These are phyloP conservation scores for Leccinum boreale DNA, from an alignment of 768 basidiomycete species.

Conservation along the genomic window DNA sequence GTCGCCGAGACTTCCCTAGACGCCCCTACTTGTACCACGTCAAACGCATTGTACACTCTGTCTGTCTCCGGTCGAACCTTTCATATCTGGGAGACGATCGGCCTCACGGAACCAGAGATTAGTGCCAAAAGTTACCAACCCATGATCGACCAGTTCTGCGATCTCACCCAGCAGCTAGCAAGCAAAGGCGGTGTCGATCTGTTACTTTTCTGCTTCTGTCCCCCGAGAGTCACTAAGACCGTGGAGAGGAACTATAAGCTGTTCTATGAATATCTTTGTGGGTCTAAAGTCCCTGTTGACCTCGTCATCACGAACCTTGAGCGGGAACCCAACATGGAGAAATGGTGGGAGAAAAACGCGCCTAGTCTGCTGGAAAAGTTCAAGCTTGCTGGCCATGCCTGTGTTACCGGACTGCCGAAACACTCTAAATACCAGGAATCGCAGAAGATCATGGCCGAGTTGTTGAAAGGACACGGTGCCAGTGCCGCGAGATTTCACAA, in stretches of 20 bases:
- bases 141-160: background rate
- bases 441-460: slow-evolving; percentile 6
- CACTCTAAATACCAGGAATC: slow-evolving; percentile 27
- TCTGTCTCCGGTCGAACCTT: background rate
- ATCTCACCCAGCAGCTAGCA: background rate
- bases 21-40: background rate
- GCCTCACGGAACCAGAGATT: background rate
- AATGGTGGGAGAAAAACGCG: background rate
- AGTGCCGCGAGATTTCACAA: slow-evolving; percentile 17
- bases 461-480: slow-evolving; percentile 13
- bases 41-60: background rate
- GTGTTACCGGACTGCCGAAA: slow-evolving; percentile 32
- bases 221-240: background rate
- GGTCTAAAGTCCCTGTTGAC: background rate
- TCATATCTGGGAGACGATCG: background rate
- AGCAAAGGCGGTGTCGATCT: background rate
- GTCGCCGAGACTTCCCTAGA: background rate
- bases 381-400: slow-evolving; percentile 28
- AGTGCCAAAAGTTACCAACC: background rate
- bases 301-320: background rate
- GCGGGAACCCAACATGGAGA: background rate
- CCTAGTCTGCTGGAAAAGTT: background rate
- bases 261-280: background rate
- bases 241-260: background rate
- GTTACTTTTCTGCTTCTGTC: background rate